Percentiles rank a stretch among this genome's conserved stretches.
Conservation (phyloP, 306 rosid genomes). For the Astragalus glycyphyllos region DNA sequence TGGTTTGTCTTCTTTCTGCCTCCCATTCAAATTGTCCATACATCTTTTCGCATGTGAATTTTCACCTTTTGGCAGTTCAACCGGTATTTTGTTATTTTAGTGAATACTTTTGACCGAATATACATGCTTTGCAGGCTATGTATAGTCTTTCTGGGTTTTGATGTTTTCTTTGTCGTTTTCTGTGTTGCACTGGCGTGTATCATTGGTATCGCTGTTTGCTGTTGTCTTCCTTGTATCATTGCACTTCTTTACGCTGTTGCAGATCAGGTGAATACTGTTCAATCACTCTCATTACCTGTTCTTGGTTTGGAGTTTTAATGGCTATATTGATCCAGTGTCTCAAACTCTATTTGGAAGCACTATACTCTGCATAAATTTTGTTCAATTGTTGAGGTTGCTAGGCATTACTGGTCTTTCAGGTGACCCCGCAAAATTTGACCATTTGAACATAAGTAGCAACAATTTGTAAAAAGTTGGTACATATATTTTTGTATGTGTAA, state of each 20-base stretch:
- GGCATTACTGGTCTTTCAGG: slow-evolving; percentile 14
- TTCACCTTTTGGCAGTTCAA: slow-evolving; percentile 43
- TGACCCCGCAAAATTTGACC: slow-evolving; percentile 4
- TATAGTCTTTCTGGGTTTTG: slow-evolving; percentile 92
- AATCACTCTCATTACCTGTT: slow-evolving; percentile 18
- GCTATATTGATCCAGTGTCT: slow-evolving; percentile 12
- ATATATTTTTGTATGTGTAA: not conserved
- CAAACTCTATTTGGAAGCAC: slow-evolving; percentile 22
- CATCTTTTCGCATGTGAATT: not conserved
- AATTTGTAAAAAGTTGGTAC: not conserved
- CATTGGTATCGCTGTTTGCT: slow-evolving; percentile 95
- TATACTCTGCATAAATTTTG: slow-evolving; percentile 15
- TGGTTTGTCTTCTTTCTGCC: slow-evolving; percentile 61
- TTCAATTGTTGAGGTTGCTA: slow-evolving; percentile 13
- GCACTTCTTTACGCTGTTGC: slow-evolving; percentile 94
- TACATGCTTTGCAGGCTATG: slow-evolving; percentile 79
- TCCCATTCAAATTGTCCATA: slow-evolving; percentile 32
- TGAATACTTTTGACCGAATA: slow-evolving; percentile 39
- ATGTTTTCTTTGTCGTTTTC: slow-evolving; percentile 97
- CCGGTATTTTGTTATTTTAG: slow-evolving; percentile 33
- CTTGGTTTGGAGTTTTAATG: slow-evolving; percentile 14
- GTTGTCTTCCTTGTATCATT: slow-evolving; percentile 94
- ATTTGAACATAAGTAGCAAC: slow-evolving; percentile 9
- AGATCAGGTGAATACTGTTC: slow-evolving; percentile 74
- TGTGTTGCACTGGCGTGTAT: slow-evolving; percentile 97